Evolutionary conservation across 1,284 basidiomycete species (phyloP).

Genomic region (Puccinia coronata): DNA sequence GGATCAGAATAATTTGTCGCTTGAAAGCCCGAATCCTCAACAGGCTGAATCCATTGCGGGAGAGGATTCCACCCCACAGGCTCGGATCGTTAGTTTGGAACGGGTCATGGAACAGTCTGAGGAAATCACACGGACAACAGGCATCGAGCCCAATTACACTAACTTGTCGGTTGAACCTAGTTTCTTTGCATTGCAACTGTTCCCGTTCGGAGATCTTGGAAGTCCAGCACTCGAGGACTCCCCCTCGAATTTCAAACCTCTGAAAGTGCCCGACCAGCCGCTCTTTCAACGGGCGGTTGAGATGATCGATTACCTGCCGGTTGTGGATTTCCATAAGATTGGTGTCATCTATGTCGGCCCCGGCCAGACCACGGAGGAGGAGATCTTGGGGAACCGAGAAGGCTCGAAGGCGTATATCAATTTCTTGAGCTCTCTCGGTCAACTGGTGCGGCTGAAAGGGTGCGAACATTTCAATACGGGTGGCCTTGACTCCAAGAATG

Average conservation of each 20-base stretch:
- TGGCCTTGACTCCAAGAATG: conserved; percentile 81
- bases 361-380: conserved; percentile 78
- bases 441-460: conserved; percentile 84
- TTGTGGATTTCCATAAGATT: conserved; percentile 96
- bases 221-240: not conserved
- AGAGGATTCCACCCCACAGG: conserved; percentile 51
- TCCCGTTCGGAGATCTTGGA: conserved; percentile 31
- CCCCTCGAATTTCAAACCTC: conserved; percentile 51
- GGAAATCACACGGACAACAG: conserved; percentile 34
- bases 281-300: conserved; percentile 69
- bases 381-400: conserved; percentile 85
- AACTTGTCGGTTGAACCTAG: conserved; percentile 74
- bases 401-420: conserved; percentile 93
- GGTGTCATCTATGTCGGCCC: conserved; percentile 95
- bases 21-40: conserved; percentile 11
- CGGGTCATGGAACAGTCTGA: conserved; percentile 37
- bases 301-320: conserved; percentile 80
- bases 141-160: conserved; percentile 49
- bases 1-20: no score
- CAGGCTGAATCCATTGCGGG: conserved; percentile 63
- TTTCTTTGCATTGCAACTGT: conserved; percentile 75
- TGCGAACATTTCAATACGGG: conserved; percentile 82
- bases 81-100: conserved; percentile 40
- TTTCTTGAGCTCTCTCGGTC: conserved; percentile 85
- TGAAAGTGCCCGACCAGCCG: conserved; percentile 62